Evolutionary conservation across 768 basidiomycete genomes (phyloP).

Genomic region (Porpolomopsis calyptriformis): DNA sequence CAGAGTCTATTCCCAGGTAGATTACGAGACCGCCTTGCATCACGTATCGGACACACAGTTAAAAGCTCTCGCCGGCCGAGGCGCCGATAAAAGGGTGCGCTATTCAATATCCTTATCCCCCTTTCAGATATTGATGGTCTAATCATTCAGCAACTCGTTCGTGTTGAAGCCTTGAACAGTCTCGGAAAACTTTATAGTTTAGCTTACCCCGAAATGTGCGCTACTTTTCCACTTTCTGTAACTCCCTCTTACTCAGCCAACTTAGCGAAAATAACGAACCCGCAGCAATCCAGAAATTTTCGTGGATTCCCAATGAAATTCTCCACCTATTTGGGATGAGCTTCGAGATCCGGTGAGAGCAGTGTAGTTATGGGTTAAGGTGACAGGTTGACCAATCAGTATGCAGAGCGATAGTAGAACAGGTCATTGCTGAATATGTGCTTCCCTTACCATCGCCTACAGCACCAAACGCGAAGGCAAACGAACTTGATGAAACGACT

Average conservation of each 20-base stretch:
- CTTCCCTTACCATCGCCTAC: conserved; percentile 59
- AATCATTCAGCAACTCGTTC: conserved; percentile 41
- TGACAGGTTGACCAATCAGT: not conserved
- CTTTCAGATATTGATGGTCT: not conserved
- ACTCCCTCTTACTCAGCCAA: not conserved
- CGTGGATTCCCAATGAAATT: conserved; percentile 83
- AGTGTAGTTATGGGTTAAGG: not conserved
- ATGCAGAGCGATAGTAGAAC: conserved; percentile 49
- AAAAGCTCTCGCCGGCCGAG: conserved; percentile 54
- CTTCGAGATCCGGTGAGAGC: conserved; percentile 46
- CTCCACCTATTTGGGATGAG: conserved; percentile 44
- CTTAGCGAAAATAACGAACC: conserved; percentile 70
- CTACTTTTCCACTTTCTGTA: conserved; percentile 7
- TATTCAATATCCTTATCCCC: not conserved
- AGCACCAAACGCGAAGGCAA: conserved; percentile 33
- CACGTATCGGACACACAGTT: conserved; percentile 60
- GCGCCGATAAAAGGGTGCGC: conserved; percentile 76
- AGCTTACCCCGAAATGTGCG: conserved; percentile 87
- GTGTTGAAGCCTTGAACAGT: conserved; percentile 64
- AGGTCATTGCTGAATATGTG: conserved; percentile 61
- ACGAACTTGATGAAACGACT: conserved; percentile 61
- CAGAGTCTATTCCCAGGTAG: conserved; percentile 68
- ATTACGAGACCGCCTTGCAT: conserved; percentile 85
- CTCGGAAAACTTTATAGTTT: conserved; percentile 70
- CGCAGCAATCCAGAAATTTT: conserved; percentile 67